Base-by-base conservation (phyloP, 2,329 filamentous ascomycete genomes). In the Aspergillus sp. region DNA sequence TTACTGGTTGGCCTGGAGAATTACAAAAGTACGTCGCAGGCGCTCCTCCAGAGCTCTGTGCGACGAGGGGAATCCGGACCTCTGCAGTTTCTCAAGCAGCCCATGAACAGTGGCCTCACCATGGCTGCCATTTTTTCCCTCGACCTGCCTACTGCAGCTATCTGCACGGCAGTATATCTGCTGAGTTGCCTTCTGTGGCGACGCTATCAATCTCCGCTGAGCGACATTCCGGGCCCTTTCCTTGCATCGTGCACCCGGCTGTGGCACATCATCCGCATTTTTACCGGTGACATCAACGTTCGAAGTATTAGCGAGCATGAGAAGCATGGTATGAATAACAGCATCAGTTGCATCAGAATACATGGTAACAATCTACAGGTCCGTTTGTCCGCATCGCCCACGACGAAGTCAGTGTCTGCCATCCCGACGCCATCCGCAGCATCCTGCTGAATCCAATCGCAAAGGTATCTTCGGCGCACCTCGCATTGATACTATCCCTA, bases 371-470 rank as follows among this genome's bases (percentile, higher is more conserved):
- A 48, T 24, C 12, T 11, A 0, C 22, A 56, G 54, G 54, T 3
- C 39, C 20, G 5, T 56, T 56, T 34, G 32, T 56, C n/a, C 47
- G 54, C 5, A 51, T 56, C 17, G 22, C 54, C 6, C 30, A 56
- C 17, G 42, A 56, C 20, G 54, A 56, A 47, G 54, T 51, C 15
- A 56, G 54, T 32, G 54, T 56, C 17, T 36, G 47, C 34, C 54
- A 51, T 34, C 54, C 54, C 3, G 54, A 56, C 34, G 54, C 41
- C 2, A 38, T 56, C 9, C 41, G 42, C 11, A 4, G 9, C 3
- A 12, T 56, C 9, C 41, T 56, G 2, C 18, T 45, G 20, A 22
- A 24, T 20, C 41, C 32, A n/a, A 56, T 56, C 15, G 30, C 54
- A 5, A 56, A 56, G 47, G 54, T 56, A 36, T 7, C 34, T 1